phyloP scores from a whole-genome alignment of 495 filamentous ascomycete species.

The Penicillium lagena region DNA sequence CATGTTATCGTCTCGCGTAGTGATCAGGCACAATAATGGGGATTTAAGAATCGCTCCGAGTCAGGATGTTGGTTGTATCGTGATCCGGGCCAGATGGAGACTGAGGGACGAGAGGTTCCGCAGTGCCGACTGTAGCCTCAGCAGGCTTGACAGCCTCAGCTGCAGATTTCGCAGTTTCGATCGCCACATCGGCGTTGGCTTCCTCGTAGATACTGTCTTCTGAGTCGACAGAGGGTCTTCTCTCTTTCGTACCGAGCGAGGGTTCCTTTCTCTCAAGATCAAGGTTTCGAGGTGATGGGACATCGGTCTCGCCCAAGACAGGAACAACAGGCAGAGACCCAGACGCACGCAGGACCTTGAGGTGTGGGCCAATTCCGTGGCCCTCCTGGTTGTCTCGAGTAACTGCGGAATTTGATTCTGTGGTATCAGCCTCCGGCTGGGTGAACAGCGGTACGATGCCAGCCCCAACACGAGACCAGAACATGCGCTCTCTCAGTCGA shows the following conservation, averaged over 20 bases:
- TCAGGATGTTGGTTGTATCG: background rate
- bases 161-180: background rate
- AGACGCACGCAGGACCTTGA: no score
- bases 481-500: conserved; percentile 84
- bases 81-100: background rate
- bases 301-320: background rate
- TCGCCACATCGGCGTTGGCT: conserved; percentile 8
- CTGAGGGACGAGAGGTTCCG: background rate
- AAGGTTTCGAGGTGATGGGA: conserved; percentile 4
- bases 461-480: conserved; percentile 87
- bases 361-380: no score
- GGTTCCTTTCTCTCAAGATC: conserved; percentile 2
- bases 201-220: conserved; percentile 20
- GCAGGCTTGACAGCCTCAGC: background rate
- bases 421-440: background rate
- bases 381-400: background rate
- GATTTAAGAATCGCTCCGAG: background rate
- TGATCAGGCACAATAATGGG: no score
- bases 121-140: background rate
- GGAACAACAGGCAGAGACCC: no score
- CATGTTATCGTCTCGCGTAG: no score
- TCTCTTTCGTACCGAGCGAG: background rate
- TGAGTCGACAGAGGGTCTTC: conserved; percentile 14
- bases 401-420: background rate
- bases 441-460: conserved; percentile 69